Conservation (phyloP, 1,284 basidiomycete species). For the Irpex rosettiformis region DNA sequence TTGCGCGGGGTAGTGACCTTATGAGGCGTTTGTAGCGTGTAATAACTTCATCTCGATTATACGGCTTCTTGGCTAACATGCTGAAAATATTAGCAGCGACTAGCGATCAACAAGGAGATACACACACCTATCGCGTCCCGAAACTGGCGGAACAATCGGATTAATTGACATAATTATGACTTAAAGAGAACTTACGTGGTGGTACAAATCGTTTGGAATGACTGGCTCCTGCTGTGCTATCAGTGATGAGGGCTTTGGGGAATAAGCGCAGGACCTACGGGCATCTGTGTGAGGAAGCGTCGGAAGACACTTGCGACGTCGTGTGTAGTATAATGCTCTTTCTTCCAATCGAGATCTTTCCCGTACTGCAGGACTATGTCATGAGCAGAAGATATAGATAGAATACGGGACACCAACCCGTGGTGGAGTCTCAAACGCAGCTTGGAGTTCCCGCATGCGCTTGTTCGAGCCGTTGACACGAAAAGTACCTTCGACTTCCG, state of each 20-base stretch:
- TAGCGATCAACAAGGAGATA: background rate
- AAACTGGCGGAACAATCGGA: slow-evolving; percentile 51
- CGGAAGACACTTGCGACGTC: slow-evolving; percentile 97
- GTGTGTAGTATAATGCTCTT: slow-evolving; percentile 84
- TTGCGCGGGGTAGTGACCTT: slow-evolving; percentile 78
- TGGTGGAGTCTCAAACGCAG: slow-evolving; percentile 85
- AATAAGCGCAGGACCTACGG: slow-evolving; percentile 51
- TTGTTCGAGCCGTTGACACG: slow-evolving; percentile 92
- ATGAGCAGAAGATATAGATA: background rate
- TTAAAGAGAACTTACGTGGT: slow-evolving; percentile 55
- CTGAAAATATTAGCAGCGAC: slow-evolving; percentile 14
- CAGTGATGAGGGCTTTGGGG: background rate
- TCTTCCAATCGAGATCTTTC: slow-evolving; percentile 88
- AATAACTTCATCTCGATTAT: slow-evolving; percentile 67
- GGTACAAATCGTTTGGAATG: slow-evolving; percentile 86
- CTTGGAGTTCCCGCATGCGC: slow-evolving; percentile 94
- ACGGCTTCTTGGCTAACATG: slow-evolving; percentile 55
- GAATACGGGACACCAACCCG: slow-evolving; percentile 50
- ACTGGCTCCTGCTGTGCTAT: slow-evolving; percentile 69
- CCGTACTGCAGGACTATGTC: slow-evolving; percentile 66
- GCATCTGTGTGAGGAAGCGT: slow-evolving; percentile 94
- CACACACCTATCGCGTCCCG: slow-evolving; percentile 72
- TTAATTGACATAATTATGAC: slow-evolving; percentile 3
- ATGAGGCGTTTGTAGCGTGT: slow-evolving; percentile 84
- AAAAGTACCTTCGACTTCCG: slow-evolving; percentile 94